These are phyloP conservation scores for Acer negundo DNA, from an alignment of 345 rosid genomes.

Conservation along the genomic window DNA sequence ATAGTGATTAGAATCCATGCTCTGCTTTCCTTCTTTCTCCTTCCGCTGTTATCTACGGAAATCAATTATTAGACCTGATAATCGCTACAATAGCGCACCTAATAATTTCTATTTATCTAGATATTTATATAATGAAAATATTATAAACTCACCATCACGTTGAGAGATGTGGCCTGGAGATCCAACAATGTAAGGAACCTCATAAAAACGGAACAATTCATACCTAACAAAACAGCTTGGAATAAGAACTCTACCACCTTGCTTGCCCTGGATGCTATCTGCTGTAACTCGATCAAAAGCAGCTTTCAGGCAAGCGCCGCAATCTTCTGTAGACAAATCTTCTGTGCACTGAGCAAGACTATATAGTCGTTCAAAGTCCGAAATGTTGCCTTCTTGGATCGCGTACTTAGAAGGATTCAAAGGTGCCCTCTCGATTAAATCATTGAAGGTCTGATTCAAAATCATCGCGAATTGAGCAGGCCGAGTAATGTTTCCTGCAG, in stretches of 20 bases:
- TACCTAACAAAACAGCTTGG: slow-evolving; percentile 25
- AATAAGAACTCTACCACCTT: slow-evolving; percentile 5
- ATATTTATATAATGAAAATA: too few relatives aligned
- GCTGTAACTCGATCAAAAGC: not conserved
- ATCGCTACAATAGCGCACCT: too few relatives aligned
- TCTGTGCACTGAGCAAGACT: slow-evolving; percentile 26
- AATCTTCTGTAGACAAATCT: slow-evolving; percentile 6
- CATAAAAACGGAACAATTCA: slow-evolving; percentile 5
- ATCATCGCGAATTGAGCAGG: not conserved
- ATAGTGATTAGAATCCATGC: slow-evolving; percentile 13
- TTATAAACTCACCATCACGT: not conserved
- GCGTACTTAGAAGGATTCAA: not conserved
- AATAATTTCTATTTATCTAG: too few relatives aligned
- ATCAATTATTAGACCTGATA: too few relatives aligned
- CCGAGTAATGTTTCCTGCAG: not conserved
- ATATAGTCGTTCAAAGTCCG: not conserved
- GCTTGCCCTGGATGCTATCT: not conserved
- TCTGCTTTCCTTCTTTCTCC: not conserved
- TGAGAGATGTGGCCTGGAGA: not conserved
- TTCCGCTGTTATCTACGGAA: not conserved
- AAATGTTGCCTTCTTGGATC: not conserved
- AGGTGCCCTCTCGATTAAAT: not conserved
- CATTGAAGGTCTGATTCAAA: not conserved
- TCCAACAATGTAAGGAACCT: not conserved
- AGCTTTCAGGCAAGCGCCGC: not conserved